Percentiles rank a stretch among this genome's conserved stretches.
phyloP scores from a whole-genome alignment of 1,139 yeast genomes.

The Suhomyces guaymorum region DNA sequence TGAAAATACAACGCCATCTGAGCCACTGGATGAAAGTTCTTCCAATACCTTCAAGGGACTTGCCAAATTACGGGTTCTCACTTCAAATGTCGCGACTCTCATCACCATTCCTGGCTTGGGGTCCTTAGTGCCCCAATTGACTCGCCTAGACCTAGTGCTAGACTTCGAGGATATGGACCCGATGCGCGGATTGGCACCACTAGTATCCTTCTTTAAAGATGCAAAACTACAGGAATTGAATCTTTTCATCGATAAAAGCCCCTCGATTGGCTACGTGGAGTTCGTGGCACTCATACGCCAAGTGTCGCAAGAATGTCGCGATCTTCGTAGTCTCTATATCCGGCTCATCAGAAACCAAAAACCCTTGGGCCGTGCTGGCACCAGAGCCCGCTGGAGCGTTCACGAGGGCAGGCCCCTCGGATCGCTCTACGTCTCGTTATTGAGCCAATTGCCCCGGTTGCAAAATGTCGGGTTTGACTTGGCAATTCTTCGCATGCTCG shows the following conservation, averaged over 20 bases:
- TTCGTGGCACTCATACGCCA: constrained; percentile 19
- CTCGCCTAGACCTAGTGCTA: constrained; percentile 28
- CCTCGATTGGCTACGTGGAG: constrained; percentile 16
- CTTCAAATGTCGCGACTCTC: constrained; percentile 24
- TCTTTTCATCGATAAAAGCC: constrained; percentile 21
- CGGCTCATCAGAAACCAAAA: constrained; percentile 13
- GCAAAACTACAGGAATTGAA: constrained; percentile 19
- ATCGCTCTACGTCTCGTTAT: constrained; percentile 2
- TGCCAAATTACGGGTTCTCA: constrained; percentile 15
- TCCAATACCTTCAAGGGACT: neutral
- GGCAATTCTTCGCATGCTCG: constrained; percentile 4
- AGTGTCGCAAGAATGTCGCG: constrained; percentile 11
- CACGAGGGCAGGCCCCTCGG: constrained; percentile 3
- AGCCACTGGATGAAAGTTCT: too few relatives aligned
- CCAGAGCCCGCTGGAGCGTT: constrained; percentile 7
- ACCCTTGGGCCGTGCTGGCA: neutral
- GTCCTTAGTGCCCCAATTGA: constrained; percentile 10
- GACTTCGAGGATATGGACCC: constrained; percentile 26
- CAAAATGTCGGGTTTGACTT: constrained; percentile 8
- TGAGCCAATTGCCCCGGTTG: constrained; percentile 3
- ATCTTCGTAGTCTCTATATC: constrained; percentile 17
- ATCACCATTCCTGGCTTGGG: constrained; percentile 5
- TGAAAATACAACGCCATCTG: too few relatives aligned
- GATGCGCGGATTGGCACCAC: constrained; percentile 3
- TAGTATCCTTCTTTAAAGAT: neutral